Base-by-base conservation (phyloP, 2,329 filamentous ascomycete species). In the Aureobasidium lini region DNA sequence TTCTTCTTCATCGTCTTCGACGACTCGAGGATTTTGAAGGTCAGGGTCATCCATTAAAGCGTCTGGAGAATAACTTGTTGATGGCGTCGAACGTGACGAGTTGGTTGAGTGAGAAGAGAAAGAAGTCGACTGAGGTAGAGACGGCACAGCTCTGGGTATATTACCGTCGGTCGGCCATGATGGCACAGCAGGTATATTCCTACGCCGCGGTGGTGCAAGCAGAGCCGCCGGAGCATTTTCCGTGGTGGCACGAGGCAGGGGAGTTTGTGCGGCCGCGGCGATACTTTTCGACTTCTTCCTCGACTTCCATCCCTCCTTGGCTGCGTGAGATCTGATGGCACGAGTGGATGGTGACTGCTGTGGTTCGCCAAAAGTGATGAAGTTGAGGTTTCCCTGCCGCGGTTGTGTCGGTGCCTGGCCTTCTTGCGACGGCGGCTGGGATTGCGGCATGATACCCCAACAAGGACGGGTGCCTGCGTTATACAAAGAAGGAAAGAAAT, bases 341-440 rank as follows among this genome's bases (percentile, higher is more conserved):
- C 50, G 50, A 9, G 39, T 32, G 13, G 50, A 54, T 18, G 37
- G 16, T 15, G 50, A 34, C 39, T 54, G 29, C 29, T 42, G 50
- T 18, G 50, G 28, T 43, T 54, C 50, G 28, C 50, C 37, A 34
- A 54, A 54, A 9, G 50, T 54, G 50, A 54, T 43, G 39, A 54
- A 43, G n/a, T 54, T 54, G 29, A 54, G 50, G 13, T 16, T 40
- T 9, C 18, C 48, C 48, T 39, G 48, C 8, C 36, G 34, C 48
- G 34, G 48, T 36, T 39, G 48, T 52, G 18, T 23, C 23, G 23
- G 23, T 23, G 23, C 23, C 23, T 23, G 23, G 23, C 23, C 23
- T 23, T 23, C 48, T 40, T 16, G 48, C 8, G 47, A 13, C n/a
- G 32, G 48, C 34, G 32, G 18, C 18, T 39, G 34, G 18, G 34